Evolutionary conservation across 345 rosid genomes (phyloP).

Genomic region (Sapria himalayana): DNA sequence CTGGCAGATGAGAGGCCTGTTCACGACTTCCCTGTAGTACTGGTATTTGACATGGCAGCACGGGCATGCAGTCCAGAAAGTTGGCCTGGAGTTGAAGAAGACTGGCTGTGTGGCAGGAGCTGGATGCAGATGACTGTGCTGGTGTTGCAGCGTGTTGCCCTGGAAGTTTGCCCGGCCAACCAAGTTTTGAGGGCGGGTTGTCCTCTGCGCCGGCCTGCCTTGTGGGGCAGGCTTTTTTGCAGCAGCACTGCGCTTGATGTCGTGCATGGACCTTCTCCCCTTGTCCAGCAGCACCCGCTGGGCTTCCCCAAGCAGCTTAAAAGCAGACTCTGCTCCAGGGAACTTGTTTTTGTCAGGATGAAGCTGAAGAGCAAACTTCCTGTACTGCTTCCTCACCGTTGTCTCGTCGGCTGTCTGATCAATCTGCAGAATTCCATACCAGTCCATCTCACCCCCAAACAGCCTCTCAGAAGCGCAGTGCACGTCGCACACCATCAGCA

Average conservation of each 20-base stretch:
- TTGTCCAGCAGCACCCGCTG: slow-evolving; percentile 56
- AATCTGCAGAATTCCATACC: slow-evolving; percentile 75
- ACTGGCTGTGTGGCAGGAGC: slow-evolving; percentile 22
- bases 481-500: slow-evolving; percentile 69
- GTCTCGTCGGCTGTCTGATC: slow-evolving; percentile 38
- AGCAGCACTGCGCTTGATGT: slow-evolving; percentile 20
- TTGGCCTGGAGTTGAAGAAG: slow-evolving; percentile 12
- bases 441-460: slow-evolving; percentile 50
- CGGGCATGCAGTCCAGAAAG: slow-evolving; percentile 61
- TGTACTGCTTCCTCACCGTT: slow-evolving; percentile 66
- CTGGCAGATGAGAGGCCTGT: slow-evolving; percentile 25
- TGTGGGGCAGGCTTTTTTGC: slow-evolving; percentile 14
- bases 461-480: slow-evolving; percentile 48
- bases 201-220: slow-evolving; percentile 17
- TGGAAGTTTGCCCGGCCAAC: slow-evolving; percentile 12
- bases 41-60: slow-evolving; percentile 33
- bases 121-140: slow-evolving; percentile 15
- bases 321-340: slow-evolving; percentile 89
- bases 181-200: slow-evolving; percentile 11
- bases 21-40: slow-evolving; percentile 16
- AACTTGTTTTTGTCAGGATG: slow-evolving; percentile 89
- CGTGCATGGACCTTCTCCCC: slow-evolving; percentile 35
- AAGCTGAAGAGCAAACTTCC: slow-evolving; percentile 59
- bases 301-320: slow-evolving; percentile 74
- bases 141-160: slow-evolving; percentile 17